phyloP scores from a whole-genome alignment of 2,329 filamentous ascomycete genomes.

The Colletotrichum simmondsii region DNA sequence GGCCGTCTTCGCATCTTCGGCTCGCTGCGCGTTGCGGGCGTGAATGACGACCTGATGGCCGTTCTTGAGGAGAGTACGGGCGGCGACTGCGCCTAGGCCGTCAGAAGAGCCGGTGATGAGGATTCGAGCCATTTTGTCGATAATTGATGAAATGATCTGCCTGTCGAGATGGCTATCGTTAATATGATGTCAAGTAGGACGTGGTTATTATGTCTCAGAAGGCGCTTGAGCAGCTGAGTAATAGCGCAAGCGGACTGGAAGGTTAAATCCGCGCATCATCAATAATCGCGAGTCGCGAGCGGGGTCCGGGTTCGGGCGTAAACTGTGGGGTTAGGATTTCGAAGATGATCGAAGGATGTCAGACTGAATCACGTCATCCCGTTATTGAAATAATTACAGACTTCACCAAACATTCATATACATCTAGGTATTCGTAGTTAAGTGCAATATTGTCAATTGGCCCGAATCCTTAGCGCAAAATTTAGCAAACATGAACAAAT shows the following conservation, averaged over 20 bases:
- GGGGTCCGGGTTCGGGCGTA: background rate
- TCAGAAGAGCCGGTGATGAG: conserved; percentile 67
- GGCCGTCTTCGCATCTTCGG: conserved; percentile 56
- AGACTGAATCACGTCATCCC: background rate
- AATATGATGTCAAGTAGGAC: background rate
- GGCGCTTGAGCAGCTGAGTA: background rate
- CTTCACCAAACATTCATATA: no score
- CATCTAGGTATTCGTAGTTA: no score
- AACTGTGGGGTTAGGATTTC: background rate
- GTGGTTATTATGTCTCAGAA: background rate
- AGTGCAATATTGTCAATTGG: no score
- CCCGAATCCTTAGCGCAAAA: fast-evolving
- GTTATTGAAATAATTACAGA: no score
- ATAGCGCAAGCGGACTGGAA: background rate
- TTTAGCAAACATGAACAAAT: no score
- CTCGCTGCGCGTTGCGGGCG: conserved; percentile 65
- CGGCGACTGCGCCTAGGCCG: conserved; percentile 64
- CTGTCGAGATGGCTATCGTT: background rate
- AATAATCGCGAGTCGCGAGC: background rate
- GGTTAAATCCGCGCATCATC: background rate
- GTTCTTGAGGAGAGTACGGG: conserved; percentile 57
- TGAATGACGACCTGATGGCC: conserved; percentile 68
- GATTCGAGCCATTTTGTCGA: conserved; percentile 16
- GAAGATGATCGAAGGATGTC: background rate
- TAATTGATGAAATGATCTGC: background rate